Evolutionary conservation across 1,139 yeast species (phyloP).

Genomic region (Suhomyces maxii): DNA sequence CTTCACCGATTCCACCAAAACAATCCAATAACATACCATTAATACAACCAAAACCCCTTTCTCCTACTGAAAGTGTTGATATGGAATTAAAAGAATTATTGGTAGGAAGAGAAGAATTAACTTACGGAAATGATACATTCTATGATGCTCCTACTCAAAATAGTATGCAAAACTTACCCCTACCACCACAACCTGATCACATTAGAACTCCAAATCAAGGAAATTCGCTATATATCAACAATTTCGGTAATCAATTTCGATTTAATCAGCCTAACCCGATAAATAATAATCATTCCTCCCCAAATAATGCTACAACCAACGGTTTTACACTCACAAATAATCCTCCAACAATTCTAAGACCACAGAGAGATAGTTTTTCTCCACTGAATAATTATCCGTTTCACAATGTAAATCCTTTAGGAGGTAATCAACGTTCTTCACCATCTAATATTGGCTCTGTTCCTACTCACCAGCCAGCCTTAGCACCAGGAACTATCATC

Average conservation of each 20-base stretch:
- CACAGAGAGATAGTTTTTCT: not conserved
- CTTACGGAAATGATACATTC: slow-evolving; percentile 20
- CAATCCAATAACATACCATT: slow-evolving; percentile 9
- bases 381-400: not conserved
- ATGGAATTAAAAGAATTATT: slow-evolving; percentile 21
- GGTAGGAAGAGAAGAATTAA: slow-evolving; percentile 22
- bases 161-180: not conserved
- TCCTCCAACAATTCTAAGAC: not conserved
- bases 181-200: not conserved
- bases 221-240: no score
- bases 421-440: no score
- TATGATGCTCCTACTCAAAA: not conserved
- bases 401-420: no score
- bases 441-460: no score
- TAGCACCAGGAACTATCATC: not conserved
- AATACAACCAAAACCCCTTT: slow-evolving; percentile 22
- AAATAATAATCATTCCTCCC: no score
- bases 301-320: no score
- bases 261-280: no score
- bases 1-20: slow-evolving; percentile 19
- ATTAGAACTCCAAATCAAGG: not conserved
- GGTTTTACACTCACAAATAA: not conserved
- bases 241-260: no score
- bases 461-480: not conserved
- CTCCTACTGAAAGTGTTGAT: slow-evolving; percentile 16